These are phyloP conservation scores for Ophiostoma pallidulum DNA, from an alignment of 2,329 filamentous ascomycete genomes.

Conservation along the genomic window DNA sequence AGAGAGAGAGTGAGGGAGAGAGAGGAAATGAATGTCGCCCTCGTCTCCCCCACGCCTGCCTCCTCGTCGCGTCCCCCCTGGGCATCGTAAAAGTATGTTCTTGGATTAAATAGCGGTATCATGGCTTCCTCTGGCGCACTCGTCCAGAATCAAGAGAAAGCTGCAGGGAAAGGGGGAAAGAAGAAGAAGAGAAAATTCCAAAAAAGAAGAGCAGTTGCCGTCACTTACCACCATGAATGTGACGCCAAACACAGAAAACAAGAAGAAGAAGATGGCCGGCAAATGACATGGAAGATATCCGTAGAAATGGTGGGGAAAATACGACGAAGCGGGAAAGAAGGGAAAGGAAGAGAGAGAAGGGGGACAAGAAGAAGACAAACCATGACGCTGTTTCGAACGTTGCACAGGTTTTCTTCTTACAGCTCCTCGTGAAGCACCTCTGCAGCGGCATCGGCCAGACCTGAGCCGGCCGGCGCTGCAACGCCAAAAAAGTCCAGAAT, in stretches of 20 bases:
- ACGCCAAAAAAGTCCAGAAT: conserved; percentile 34
- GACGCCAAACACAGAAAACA: background rate
- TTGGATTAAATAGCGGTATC: background rate
- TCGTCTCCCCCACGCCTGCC: too few relatives aligned
- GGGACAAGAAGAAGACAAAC: too few relatives aligned
- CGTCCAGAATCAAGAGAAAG: background rate
- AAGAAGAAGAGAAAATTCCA: background rate
- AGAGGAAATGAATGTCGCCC: too few relatives aligned
- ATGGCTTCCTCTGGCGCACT: background rate
- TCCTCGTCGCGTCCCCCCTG: background rate
- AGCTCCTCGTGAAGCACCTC: conserved; percentile 24
- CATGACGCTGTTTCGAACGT: too few relatives aligned
- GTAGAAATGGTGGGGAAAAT: too few relatives aligned
- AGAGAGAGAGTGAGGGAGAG: too few relatives aligned
- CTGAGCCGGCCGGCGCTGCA: background rate
- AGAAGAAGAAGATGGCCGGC: background rate
- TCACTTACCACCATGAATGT: too few relatives aligned
- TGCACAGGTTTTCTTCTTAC: too few relatives aligned
- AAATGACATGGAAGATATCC: too few relatives aligned
- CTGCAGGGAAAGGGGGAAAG: background rate
- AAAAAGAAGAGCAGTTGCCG: too few relatives aligned
- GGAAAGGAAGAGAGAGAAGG: too few relatives aligned
- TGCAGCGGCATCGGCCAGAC: background rate
- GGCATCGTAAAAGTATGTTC: background rate
- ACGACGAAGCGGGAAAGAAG: background rate